phyloP scores from a whole-genome alignment of 108 stramenopile genomes.

The Licmophora abbreviata region DNA sequence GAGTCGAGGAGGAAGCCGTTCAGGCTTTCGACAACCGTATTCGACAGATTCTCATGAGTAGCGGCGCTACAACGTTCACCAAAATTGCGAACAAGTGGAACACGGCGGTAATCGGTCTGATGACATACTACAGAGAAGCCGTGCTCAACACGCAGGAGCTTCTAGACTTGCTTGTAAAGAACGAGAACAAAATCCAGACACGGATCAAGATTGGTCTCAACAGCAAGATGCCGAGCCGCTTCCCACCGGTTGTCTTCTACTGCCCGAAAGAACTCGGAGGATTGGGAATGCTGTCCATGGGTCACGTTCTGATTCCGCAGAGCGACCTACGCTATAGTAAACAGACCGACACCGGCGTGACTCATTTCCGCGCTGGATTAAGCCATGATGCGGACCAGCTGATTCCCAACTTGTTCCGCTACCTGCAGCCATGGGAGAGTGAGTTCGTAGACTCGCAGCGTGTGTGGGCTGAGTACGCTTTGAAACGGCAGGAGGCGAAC shows the following conservation, averaged over 20 bases:
- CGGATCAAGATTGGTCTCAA: slow-evolving; percentile 99
- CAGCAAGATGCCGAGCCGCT: slow-evolving; percentile 97
- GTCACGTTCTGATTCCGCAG: slow-evolving; percentile 98
- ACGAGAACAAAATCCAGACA: slow-evolving; percentile 99
- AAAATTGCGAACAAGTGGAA: slow-evolving; percentile 99
- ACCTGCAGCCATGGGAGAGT: slow-evolving; percentile 98
- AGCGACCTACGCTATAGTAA: slow-evolving; percentile 97
- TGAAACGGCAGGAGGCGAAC: slow-evolving; percentile 99
- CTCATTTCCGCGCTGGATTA: slow-evolving; percentile 97
- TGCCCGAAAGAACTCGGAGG: slow-evolving; percentile 98
- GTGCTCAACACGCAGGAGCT: slow-evolving; percentile 98
- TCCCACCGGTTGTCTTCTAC: slow-evolving; percentile 89
- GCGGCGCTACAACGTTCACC: slow-evolving; percentile 97
- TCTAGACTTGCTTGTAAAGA: slow-evolving; percentile 95
- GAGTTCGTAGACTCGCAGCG: slow-evolving; percentile 98
- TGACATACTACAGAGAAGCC: slow-evolving; percentile 99
- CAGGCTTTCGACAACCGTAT: slow-evolving; percentile 96
- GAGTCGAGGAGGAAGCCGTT: slow-evolving; percentile 91
- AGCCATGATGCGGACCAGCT: slow-evolving; percentile 98
- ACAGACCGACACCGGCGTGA: slow-evolving; percentile 96
- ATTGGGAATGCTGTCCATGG: slow-evolving; percentile 99
- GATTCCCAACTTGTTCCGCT: slow-evolving; percentile 98
- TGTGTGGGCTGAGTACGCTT: slow-evolving; percentile 99
- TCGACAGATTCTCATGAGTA: slow-evolving; percentile 97
- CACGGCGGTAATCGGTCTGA: slow-evolving; percentile 92